A percentile compares a stretch with the other conserved stretches of the same genome.
phyloP scores from a whole-genome alignment of 768 basidiomycete species.

The Boletus rufocinnamomeus region DNA sequence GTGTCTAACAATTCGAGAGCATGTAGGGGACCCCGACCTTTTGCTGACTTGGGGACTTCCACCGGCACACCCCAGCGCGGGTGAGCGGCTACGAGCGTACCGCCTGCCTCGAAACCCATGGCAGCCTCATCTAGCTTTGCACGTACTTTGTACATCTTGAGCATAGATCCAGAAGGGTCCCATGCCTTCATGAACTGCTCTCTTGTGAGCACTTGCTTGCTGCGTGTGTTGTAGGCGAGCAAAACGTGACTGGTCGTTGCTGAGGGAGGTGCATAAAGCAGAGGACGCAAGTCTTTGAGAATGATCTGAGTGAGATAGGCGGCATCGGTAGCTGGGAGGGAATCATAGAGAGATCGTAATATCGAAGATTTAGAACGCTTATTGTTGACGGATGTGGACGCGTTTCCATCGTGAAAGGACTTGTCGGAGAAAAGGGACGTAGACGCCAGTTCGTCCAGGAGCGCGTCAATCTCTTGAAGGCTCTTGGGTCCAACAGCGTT shows the following conservation, averaged over 20 bases:
- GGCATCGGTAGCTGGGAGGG: slow-evolving; percentile 62
- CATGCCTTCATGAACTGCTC: slow-evolving; percentile 71
- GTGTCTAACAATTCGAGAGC: slow-evolving; percentile 46
- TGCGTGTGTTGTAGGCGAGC: slow-evolving; percentile 54
- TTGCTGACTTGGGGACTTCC: slow-evolving; percentile 81
- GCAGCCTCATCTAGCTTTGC: slow-evolving; percentile 62
- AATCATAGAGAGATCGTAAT: slow-evolving; percentile 59
- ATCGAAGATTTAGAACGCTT: slow-evolving; percentile 39
- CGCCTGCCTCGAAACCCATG: slow-evolving; percentile 41
- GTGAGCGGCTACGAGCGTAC: slow-evolving; percentile 22
- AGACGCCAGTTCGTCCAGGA: slow-evolving; percentile 76
- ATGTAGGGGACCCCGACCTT: slow-evolving; percentile 62
- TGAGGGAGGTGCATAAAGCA: slow-evolving; percentile 67
- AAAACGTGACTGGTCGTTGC: slow-evolving; percentile 50
- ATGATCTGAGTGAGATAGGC: slow-evolving; percentile 83
- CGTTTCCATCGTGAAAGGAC: slow-evolving; percentile 41
- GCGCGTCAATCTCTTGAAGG: slow-evolving; percentile 53
- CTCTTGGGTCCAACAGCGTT: slow-evolving; percentile 35
- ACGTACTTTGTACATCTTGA: slow-evolving; percentile 52
- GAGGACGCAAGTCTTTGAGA: slow-evolving; percentile 79
- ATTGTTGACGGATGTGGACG: slow-evolving; percentile 27
- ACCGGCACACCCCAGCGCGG: slow-evolving; percentile 63
- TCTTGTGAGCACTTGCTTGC: slow-evolving; percentile 56
- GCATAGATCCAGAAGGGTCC: slow-evolving; percentile 61
- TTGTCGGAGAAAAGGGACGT: slow-evolving; percentile 60